Evolutionary conservation across 2,329 filamentous ascomycete genomes (phyloP), one percentile per base, ranked within the genome.

Genomic region (Fonsecaea multimorphosa): DNA sequence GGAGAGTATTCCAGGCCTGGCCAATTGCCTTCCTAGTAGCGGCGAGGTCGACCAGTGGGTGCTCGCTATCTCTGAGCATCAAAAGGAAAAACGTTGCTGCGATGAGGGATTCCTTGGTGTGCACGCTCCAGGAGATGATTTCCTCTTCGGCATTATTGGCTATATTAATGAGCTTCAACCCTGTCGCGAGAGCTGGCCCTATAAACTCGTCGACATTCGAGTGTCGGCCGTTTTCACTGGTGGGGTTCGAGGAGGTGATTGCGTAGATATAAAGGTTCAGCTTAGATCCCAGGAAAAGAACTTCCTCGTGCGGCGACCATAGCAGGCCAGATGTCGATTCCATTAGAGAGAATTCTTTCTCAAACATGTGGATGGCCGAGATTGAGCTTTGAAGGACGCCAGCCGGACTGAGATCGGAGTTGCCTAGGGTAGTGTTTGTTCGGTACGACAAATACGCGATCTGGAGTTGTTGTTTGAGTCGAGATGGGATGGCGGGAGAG

Each of bases 91-190:
- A 60, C 8, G 58, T 60, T 7, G 58, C 58, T n/a, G 58, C 58
- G 19, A 60, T 60, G 58, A 60, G 58, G 7, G 58, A 60, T 34
- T 60, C 58, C 19, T 60, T 60, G 5, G 58, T 60, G 19, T 60
- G 58, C 16, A 60, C 58, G 12, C 58, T 60, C 58, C 58, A 60
- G 12, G 58, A 60, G 58, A 46, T 60, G 44, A 60, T 60, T 60
- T 60, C 58, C 4, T 22, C 29, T 36, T 51, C 40, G 44, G 58
- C 58, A 38, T 60, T 60, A 34, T 60, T 51, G 27, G 58, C 58
- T 1, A 60, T 46, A 19, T 60, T 22, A 44, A 60, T 60, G 29
- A 60, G 46, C 31, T 60, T 60, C 29, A 60, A 19, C 11, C 58
- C 58, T 19, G 58, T 60, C 4, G 58, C 58, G 22, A 60, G 58